Percentiles rank a stretch among this genome's conserved stretches.
Conservation (phyloP, 257 asterid species). For the Striga asiatica region DNA sequence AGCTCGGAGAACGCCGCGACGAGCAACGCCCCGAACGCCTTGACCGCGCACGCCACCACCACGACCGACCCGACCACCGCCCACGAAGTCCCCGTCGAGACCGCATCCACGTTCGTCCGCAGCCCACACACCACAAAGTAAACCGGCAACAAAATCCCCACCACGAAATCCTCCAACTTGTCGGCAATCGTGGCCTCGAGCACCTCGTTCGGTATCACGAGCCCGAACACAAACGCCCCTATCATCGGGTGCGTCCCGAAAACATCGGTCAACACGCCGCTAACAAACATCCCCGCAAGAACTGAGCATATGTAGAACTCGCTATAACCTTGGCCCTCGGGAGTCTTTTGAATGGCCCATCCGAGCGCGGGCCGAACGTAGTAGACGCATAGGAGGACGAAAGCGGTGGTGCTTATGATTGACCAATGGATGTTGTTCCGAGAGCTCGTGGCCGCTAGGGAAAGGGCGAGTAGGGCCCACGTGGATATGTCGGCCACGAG, state of each 20-base stretch:
- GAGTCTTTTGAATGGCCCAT: slow-evolving; percentile 52
- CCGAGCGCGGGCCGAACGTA: slow-evolving; percentile 47
- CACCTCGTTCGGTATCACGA: slow-evolving; percentile 55
- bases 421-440: slow-evolving; percentile 26
- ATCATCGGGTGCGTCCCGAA: slow-evolving; percentile 89
- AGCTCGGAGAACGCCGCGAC: slow-evolving; percentile 27
- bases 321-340: slow-evolving; percentile 81
- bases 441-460: slow-evolving; percentile 30
- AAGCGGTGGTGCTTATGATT: slow-evolving; percentile 30
- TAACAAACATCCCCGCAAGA: slow-evolving; percentile 36
- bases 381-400: slow-evolving; percentile 29
- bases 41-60: slow-evolving; percentile 27
- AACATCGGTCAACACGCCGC: slow-evolving; percentile 50
- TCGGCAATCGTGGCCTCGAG: slow-evolving; percentile 61
- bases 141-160: slow-evolving; percentile 72
- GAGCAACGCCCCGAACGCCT: slow-evolving; percentile 34
- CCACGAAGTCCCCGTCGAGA: slow-evolving; percentile 16
- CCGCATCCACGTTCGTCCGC: slow-evolving; percentile 35
- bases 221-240: slow-evolving; percentile 79
- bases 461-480: slow-evolving; percentile 56
- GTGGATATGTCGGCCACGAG: slow-evolving; percentile 42
- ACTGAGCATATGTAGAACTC: slow-evolving; percentile 66
- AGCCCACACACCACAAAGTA: slow-evolving; percentile 73
- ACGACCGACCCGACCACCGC: slow-evolving; percentile 19
- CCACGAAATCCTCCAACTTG: slow-evolving; percentile 62